Evolutionary conservation across 352 stramenopile species (phyloP).

Genomic region (Phytophthora cajani): DNA sequence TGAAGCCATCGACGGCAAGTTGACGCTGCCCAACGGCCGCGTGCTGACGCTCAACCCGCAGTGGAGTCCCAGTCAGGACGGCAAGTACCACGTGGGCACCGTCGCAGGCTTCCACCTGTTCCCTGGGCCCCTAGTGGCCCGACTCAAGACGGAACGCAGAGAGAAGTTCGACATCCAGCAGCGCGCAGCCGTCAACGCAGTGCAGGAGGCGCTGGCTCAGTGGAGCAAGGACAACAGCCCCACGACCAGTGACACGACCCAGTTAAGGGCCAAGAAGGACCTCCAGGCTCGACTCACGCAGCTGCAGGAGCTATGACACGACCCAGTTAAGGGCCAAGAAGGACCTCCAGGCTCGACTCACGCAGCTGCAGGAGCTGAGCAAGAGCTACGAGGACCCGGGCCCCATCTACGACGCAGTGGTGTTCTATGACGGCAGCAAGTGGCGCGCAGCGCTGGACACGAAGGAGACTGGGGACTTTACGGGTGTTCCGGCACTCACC

Average conservation of each 20-base stretch:
- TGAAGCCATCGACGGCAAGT: conserved; percentile 54
- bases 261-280: conserved; percentile 77
- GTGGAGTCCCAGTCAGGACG: conserved; percentile 62
- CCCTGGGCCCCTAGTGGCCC: conserved; percentile 68
- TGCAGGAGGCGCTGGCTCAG: conserved; percentile 64
- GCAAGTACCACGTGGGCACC: conserved; percentile 85
- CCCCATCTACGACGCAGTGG: conserved; percentile 93
- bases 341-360: conserved; percentile 82
- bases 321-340: conserved; percentile 64
- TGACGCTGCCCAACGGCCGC: conserved; percentile 52
- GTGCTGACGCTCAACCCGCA: conserved; percentile 78
- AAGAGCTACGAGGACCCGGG: conserved; percentile 91
- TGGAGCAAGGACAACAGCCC: conserved; percentile 73
- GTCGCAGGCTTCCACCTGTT: conserved; percentile 92
- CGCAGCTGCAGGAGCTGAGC: conserved; percentile 72
- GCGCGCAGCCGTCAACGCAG: conserved; percentile 64
- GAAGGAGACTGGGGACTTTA: conserved; percentile 86
- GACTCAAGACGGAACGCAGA: conserved; percentile 84
- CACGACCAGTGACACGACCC: conserved; percentile 61
- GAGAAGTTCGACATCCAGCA: conserved; percentile 83
- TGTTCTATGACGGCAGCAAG: conserved; percentile 85
- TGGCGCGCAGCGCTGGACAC: conserved; percentile 91
- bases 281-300: conserved; percentile 76
- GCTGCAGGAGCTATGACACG: conserved; percentile 74
- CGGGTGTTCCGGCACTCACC: conserved; percentile 60